These are phyloP conservation scores for Fusarium coffeatum DNA, from an alignment of 2,329 filamentous ascomycete genomes.

Conservation along the genomic window DNA sequence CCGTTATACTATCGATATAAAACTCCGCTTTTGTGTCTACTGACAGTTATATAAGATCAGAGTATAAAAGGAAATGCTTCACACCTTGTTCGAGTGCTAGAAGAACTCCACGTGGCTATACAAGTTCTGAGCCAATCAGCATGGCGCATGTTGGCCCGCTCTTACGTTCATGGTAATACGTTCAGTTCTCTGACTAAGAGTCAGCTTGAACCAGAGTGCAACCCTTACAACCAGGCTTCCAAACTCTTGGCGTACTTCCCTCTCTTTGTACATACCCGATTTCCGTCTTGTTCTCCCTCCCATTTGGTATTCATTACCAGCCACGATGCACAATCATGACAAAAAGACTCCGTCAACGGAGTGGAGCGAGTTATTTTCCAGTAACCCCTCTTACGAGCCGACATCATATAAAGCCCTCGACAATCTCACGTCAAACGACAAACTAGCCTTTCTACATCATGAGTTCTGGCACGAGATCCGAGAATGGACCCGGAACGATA, in stretches of 20 bases:
- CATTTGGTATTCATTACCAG: rapidly evolving
- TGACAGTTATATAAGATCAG: rapidly evolving
- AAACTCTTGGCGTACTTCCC: neutral
- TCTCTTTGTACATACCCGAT: neutral
- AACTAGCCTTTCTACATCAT: neutral
- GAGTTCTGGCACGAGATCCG: neutral
- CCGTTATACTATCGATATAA: neutral
- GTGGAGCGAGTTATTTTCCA: neutral
- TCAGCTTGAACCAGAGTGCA: neutral
- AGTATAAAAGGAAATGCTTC: rapidly evolving
- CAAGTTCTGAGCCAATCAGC: neutral
- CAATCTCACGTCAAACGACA: rapidly evolving
- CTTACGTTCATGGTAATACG: no score
- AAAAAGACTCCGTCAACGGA: neutral
- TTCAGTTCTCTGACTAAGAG: neutral
- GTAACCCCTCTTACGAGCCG: neutral
- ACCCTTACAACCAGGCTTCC: neutral
- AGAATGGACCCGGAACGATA: neutral
- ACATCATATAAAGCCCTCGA: neutral
- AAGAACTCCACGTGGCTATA: neutral
- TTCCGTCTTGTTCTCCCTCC: rapidly evolving
- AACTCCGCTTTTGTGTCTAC: rapidly evolving
- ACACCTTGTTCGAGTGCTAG: rapidly evolving
- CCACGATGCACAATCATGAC: rapidly evolving
- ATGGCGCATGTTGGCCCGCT: neutral